Percentiles rank a stretch among this genome's conserved stretches.
These are phyloP conservation scores for Rugosomyces carneus DNA, from an alignment of 1,284 basidiomycete species.

Conservation along the genomic window DNA sequence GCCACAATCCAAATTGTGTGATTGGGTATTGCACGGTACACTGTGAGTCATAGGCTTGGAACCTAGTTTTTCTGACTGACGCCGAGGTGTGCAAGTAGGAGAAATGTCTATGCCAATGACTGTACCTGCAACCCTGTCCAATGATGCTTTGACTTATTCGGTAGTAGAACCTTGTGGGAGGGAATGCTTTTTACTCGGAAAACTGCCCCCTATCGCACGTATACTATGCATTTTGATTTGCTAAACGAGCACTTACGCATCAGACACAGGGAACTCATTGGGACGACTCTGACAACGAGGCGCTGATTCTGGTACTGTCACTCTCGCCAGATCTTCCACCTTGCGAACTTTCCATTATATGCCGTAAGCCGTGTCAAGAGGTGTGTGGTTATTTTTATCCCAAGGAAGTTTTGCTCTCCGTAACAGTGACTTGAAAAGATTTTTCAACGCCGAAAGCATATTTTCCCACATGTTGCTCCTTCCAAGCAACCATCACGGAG, in stretches of 20 bases:
- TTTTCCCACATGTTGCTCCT: constrained; percentile 14
- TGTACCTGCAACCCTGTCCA: neutral
- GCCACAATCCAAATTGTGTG: constrained; percentile 47
- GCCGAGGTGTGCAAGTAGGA: constrained; percentile 22
- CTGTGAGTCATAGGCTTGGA: constrained; percentile 27
- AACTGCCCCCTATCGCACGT: neutral
- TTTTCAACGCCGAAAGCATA: constrained; percentile 17
- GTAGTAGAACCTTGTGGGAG: neutral
- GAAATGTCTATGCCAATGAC: constrained; percentile 17
- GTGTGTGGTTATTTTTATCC: constrained; percentile 21
- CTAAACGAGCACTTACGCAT: neutral
- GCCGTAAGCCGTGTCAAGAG: constrained; percentile 43
- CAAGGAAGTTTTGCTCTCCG: neutral
- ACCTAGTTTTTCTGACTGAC: neutral
- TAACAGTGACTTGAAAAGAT: constrained; percentile 14
- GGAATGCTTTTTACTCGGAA: neutral
- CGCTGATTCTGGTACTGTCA: neutral
- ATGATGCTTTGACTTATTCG: neutral
- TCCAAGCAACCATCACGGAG: constrained; percentile 2
- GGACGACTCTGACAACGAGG: neutral
- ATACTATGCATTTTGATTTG: neutral
- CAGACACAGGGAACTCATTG: neutral
- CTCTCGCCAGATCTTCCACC: neutral
- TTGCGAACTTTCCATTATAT: constrained; percentile 27
- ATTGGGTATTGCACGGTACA: constrained; percentile 47